Conservation (phyloP, 495 filamentous ascomycete genomes). For the Penicillium roqueforti region DNA sequence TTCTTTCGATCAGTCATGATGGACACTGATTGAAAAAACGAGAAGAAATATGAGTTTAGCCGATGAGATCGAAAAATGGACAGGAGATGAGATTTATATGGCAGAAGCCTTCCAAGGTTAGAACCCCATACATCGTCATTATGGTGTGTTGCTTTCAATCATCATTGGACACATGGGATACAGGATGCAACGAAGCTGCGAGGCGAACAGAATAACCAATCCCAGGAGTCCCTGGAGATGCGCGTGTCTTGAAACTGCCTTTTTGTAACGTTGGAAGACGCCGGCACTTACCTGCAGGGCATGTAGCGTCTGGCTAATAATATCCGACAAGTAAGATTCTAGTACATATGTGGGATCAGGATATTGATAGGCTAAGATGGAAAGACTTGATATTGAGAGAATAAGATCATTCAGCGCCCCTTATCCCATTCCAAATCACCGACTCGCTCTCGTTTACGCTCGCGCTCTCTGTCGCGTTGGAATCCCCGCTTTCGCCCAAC, state of each 20-base stretch:
- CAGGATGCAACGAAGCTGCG: neutral
- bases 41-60: too few species aligned
- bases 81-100: too few species aligned
- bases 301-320: neutral
- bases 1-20: neutral
- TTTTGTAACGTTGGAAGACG: neutral
- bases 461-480: constrained; percentile 40
- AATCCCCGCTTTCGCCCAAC: constrained; percentile 25
- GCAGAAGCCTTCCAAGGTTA: neutral
- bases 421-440: constrained; percentile 39
- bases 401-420: neutral
- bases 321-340: neutral
- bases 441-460: constrained; percentile 34
- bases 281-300: neutral
- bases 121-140: neutral
- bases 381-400: neutral
- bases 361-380: neutral
- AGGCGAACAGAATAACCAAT: neutral
- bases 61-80: too few species aligned
- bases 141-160: neutral
- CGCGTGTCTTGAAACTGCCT: neutral
- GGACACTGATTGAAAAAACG: too few species aligned
- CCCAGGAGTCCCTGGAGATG: neutral
- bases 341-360: neutral
- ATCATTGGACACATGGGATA: neutral